phyloP scores from a whole-genome alignment of 371 early-diverging fungal species.

The Lichtheimia ornata region DNA sequence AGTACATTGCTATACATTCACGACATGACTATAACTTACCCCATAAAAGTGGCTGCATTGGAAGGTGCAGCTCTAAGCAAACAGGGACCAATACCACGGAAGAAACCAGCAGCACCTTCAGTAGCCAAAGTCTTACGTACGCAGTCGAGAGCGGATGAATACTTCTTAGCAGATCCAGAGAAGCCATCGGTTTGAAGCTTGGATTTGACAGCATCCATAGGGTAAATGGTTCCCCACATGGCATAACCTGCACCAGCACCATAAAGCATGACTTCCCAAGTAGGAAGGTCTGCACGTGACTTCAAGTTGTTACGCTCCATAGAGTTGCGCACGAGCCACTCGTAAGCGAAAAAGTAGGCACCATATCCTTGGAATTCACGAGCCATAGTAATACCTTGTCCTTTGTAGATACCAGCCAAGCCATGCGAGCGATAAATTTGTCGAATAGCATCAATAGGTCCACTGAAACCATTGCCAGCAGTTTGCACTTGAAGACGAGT shows the following conservation, averaged over 20 bases:
- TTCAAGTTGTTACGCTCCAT: slow-evolving; percentile 51
- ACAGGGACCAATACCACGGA: slow-evolving; percentile 84
- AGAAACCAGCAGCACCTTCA: slow-evolving; percentile 80
- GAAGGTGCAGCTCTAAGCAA: slow-evolving; percentile 88
- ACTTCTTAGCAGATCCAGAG: slow-evolving; percentile 54
- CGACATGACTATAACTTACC: slow-evolving; percentile 26
- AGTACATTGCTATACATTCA: background rate
- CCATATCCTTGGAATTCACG: slow-evolving; percentile 84
- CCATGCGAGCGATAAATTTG: slow-evolving; percentile 77
- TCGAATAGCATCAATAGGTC: slow-evolving; percentile 73
- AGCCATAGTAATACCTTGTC: slow-evolving; percentile 75
- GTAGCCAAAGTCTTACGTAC: slow-evolving; percentile 62
- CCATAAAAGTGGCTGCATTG: slow-evolving; percentile 83
- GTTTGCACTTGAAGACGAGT: slow-evolving; percentile 80
- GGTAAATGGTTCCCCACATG: slow-evolving; percentile 80
- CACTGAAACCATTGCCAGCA: slow-evolving; percentile 47
- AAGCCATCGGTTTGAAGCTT: slow-evolving; percentile 82
- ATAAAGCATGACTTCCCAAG: slow-evolving; percentile 67
- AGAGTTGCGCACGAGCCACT: slow-evolving; percentile 70
- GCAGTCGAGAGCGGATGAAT: slow-evolving; percentile 65
- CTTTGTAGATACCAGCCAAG: slow-evolving; percentile 78
- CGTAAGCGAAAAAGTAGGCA: slow-evolving; percentile 81
- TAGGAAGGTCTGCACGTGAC: slow-evolving; percentile 60
- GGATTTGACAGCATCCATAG: slow-evolving; percentile 80
- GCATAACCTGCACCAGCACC: slow-evolving; percentile 81